Conservation (phyloP, 495 filamentous ascomycete genomes). For the Aspergillus nidulans region DNA sequence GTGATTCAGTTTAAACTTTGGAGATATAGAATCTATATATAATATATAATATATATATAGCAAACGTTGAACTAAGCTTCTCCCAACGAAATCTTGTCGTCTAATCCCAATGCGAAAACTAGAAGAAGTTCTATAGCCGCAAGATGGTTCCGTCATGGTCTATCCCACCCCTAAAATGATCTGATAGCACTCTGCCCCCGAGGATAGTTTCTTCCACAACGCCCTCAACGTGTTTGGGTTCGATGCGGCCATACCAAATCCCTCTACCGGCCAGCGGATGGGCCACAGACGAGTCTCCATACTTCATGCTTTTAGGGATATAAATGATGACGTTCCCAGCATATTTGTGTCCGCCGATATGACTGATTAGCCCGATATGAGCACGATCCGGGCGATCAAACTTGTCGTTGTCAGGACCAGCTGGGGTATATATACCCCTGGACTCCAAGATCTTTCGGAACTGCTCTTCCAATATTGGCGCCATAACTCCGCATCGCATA, state of each 20-base stretch:
- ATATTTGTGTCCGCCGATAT: constrained; percentile 90
- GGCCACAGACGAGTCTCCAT: constrained; percentile 16
- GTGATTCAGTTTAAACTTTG: no score
- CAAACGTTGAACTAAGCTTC: background rate
- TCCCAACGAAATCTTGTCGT: background rate
- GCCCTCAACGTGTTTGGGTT: constrained; percentile 81
- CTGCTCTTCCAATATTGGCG: constrained; percentile 63
- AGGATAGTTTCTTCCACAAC: constrained; percentile 77
- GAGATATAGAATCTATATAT: background rate
- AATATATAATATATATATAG: background rate
- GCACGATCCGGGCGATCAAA: constrained; percentile 36
- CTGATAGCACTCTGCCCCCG: constrained; percentile 65
- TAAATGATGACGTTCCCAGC: constrained; percentile 94
- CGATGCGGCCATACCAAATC: constrained; percentile 90
- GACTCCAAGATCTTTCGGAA: constrained; percentile 53
- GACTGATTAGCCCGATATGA: constrained; percentile 72
- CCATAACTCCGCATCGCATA: constrained; percentile 72
- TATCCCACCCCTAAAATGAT: constrained; percentile 60
- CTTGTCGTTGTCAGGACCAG: constrained; percentile 6
- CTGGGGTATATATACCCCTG: constrained; percentile 27
- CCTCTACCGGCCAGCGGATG: constrained; percentile 70
- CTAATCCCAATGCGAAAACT: background rate
- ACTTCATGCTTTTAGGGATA: constrained; percentile 56
- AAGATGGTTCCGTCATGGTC: constrained; percentile 34
- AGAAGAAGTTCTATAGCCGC: constrained; percentile 24